Base-by-base conservation (phyloP, 2,329 filamentous ascomycete genomes). In the Phialemoniopsis sp. region DNA sequence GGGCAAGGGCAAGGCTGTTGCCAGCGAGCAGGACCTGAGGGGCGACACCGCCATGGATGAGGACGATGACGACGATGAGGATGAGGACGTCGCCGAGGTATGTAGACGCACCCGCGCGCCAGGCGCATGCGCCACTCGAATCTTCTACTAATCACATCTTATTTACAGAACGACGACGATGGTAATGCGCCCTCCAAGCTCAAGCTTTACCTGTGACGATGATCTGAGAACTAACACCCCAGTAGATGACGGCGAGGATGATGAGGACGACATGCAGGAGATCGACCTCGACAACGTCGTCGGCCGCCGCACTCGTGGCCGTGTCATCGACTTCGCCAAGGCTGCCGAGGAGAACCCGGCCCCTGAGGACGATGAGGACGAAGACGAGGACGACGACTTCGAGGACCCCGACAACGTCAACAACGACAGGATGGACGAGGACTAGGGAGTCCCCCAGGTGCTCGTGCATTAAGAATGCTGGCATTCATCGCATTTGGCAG, bases 221-320 rank as follows among this genome's bases (percentile, higher is more conserved):
- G 10, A 33, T 5, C 12, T 12, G 14, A 33, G 32, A 15, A 33
- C 32, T 33, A 15, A 34, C 40, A 39, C 17, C 32, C 15, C 88
- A 50, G 84, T 85, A 17, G 78, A 88, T 2, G 85, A 87, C 14
- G 80, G 79, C 38, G 81, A 85, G 21, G 85, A 86, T 33, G 88
- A 89, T 40, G 84, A 87, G 43, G 76, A 88, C 56, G 85, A 87
- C 64, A 79, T 95, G 74, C 87, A 94, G 60, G 90, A 91, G 67
- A 96, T 98, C 62, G 88, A 95, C 60, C 72, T 79, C 41, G 78
- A 79, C 62, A 97, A 97, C 76, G 95, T 97, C 62, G 82, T 97
- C 58, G 84, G 84, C 47, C 80, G 83, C 54, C 91, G 93, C 64
- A 97, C 91, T 47, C 91, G 91, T 57, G 90, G 90, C 59, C 87